Percentiles rank a stretch among this genome's conserved stretches.
These are phyloP conservation scores for Wallemia ichthyophaga DNA, from an alignment of 1,284 basidiomycete species.

Conservation along the genomic window DNA sequence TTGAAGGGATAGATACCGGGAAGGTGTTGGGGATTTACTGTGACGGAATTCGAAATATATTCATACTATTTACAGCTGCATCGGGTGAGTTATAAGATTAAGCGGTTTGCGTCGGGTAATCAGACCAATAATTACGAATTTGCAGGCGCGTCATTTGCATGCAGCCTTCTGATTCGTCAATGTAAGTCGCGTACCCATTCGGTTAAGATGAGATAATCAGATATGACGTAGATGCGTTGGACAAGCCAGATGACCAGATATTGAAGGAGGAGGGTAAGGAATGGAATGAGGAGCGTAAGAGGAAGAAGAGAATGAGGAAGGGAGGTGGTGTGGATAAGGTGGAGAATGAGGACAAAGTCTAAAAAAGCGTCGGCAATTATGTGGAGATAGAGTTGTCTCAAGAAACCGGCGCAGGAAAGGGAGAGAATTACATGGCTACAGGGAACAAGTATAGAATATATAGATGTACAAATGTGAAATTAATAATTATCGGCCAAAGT, in stretches of 20 bases:
- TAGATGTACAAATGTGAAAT: too few relatives aligned
- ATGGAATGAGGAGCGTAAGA: constrained; percentile 8
- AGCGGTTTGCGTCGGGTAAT: neutral
- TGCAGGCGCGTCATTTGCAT: constrained; percentile 24
- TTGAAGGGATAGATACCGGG: constrained; percentile 16
- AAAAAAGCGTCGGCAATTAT: too few relatives aligned
- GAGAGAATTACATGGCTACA: too few relatives aligned
- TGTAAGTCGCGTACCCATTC: neutral
- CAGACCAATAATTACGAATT: constrained; percentile 16
- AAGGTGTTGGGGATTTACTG: constrained; percentile 26
- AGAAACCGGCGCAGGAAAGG: neutral
- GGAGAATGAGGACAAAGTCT: too few relatives aligned
- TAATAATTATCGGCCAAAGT: neutral
- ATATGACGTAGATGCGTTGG: constrained; percentile 12
- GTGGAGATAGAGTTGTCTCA: neutral
- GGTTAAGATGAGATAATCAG: neutral
- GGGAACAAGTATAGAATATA: too few relatives aligned
- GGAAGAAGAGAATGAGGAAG: constrained; percentile 6
- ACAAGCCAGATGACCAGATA: constrained; percentile 24
- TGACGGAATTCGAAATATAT: constrained; percentile 26
- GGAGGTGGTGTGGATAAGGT: neutral
- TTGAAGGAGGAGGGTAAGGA: constrained; percentile 17
- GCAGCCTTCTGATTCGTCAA: constrained; percentile 21
- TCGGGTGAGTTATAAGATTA: constrained; percentile 10
- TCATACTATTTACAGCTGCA: constrained; percentile 25